These are phyloP conservation scores for Botryotinia calthae DNA, from an alignment of 2,329 filamentous ascomycete species.

Conservation along the genomic window DNA sequence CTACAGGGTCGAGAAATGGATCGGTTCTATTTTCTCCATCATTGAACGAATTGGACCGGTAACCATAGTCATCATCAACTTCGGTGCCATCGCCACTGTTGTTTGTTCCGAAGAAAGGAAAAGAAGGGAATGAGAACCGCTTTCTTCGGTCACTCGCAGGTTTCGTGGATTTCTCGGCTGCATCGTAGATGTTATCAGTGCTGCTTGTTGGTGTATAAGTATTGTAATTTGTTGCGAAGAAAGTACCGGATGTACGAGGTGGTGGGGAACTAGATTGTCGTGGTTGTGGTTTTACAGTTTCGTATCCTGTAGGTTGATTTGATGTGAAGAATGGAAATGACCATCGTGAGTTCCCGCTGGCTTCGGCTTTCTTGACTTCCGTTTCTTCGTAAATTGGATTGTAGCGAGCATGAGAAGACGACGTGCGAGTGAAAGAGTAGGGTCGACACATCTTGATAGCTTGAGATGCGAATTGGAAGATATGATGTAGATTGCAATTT, in stretches of 20 bases:
- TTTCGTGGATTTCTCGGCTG: background rate
- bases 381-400: conserved; percentile 13
- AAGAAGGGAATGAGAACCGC: background rate
- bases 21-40: background rate
- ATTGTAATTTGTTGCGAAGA: conserved; percentile 6
- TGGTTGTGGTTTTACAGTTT: background rate
- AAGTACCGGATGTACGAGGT: background rate
- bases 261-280: background rate
- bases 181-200: background rate
- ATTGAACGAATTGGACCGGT: background rate
- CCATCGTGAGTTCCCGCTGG: background rate
- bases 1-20: background rate
- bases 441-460: conserved; percentile 12
- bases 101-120: background rate
- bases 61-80: background rate
- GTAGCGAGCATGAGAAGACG: conserved; percentile 6
- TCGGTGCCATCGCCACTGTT: background rate
- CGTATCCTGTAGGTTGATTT: background rate
- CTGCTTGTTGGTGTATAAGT: background rate
- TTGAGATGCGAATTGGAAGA: background rate
- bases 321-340: background rate
- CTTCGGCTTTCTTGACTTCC: background rate
- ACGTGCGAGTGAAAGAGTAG: background rate
- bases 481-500: background rate
- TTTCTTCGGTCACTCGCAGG: background rate